These are phyloP conservation scores for Halophytophthora polymorphica DNA, from an alignment of 352 stramenopile species.

Conservation along the genomic window DNA sequence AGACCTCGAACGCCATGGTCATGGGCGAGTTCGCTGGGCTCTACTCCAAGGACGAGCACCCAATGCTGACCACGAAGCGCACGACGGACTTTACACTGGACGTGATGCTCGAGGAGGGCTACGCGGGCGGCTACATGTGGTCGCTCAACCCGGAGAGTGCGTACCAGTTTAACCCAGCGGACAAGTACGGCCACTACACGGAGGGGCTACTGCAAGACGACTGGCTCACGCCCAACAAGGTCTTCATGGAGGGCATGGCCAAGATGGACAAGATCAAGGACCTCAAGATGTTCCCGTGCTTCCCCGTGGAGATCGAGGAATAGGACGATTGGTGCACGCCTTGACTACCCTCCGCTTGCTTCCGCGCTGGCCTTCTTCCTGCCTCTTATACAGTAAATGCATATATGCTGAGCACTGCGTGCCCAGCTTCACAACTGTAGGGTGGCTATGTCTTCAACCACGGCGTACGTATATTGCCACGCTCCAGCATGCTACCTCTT, in stretches of 20 bases:
- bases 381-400: too few relatives aligned
- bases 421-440: too few relatives aligned
- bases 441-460: too few relatives aligned
- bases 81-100: slow-evolving; percentile 62
- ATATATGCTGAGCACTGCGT: too few relatives aligned
- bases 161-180: slow-evolving; percentile 68
- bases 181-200: slow-evolving; percentile 49
- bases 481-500: too few relatives aligned
- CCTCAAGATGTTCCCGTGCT: slow-evolving; percentile 59
- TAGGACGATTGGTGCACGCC: slow-evolving; percentile 6
- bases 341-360: not conserved
- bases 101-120: slow-evolving; percentile 42
- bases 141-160: slow-evolving; percentile 68
- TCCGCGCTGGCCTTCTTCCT: too few relatives aligned
- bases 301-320: slow-evolving; percentile 34
- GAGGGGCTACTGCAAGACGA: slow-evolving; percentile 60
- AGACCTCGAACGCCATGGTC: slow-evolving; percentile 44
- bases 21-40: slow-evolving; percentile 64
- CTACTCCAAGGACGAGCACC: slow-evolving; percentile 49
- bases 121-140: slow-evolving; percentile 71
- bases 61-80: slow-evolving; percentile 54
- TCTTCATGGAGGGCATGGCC: slow-evolving; percentile 53
- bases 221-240: slow-evolving; percentile 63
- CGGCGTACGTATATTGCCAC: too few relatives aligned
- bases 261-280: slow-evolving; percentile 50